phyloP scores from a whole-genome alignment of 192 early-diverging fungal genomes.

The Mortierella claussenii region DNA sequence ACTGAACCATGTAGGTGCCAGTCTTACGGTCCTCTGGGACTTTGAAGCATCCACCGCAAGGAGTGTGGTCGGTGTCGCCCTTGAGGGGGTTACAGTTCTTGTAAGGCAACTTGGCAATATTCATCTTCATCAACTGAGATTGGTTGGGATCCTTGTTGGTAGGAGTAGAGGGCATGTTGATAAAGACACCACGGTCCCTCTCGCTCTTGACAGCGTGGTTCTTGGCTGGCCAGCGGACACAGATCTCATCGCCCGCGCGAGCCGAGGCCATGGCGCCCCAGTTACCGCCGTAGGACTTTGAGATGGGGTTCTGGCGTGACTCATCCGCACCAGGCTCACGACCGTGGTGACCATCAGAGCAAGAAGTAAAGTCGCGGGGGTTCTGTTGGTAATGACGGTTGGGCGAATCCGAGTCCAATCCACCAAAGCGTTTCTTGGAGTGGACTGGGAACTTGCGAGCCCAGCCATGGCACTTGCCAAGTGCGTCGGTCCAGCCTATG shows the following conservation, averaged over 20 bases:
- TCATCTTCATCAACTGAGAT: constrained; percentile 8
- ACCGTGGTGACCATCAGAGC: constrained; percentile 19
- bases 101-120: constrained; percentile 42
- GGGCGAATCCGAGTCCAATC: constrained; percentile 16
- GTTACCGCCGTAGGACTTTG: constrained; percentile 32
- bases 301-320: constrained; percentile 28
- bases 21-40: constrained; percentile 11
- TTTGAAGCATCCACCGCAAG: constrained; percentile 43
- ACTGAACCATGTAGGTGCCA: constrained; percentile 46
- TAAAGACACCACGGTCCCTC: constrained; percentile 26
- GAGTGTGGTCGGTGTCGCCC: constrained; percentile 33
- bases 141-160: constrained; percentile 34
- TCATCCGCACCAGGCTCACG: constrained; percentile 27
- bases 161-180: constrained; percentile 29
- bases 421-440: constrained; percentile 6
- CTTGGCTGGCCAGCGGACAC: constrained; percentile 51
- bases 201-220: constrained; percentile 36
- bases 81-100: constrained; percentile 36
- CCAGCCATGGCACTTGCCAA: constrained; percentile 36
- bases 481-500: constrained; percentile 15
- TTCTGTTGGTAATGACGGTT: constrained; percentile 41
- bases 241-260: constrained; percentile 26
- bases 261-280: constrained; percentile 30
- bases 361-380: constrained; percentile 18
- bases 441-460: constrained; percentile 41